Percentiles rank a stretch among this genome's conserved stretches.
These are phyloP conservation scores for Lumnitzera littorea DNA, from an alignment of 345 rosid species.

Conservation along the genomic window DNA sequence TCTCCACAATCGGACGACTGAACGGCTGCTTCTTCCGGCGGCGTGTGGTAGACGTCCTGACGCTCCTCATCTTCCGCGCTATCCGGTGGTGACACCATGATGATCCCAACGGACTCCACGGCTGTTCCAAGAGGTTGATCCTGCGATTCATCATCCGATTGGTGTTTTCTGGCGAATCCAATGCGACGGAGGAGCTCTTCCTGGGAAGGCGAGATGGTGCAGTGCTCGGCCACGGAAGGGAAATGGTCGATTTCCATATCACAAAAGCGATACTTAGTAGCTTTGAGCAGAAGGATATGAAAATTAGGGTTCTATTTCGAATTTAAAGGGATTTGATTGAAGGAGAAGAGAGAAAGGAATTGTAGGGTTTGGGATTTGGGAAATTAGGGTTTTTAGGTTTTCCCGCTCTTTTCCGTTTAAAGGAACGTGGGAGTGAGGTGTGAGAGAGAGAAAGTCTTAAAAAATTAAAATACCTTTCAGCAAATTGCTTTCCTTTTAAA, in stretches of 20 bases:
- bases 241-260: conserved; percentile 2
- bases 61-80: conserved; percentile 3
- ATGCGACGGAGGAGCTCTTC: conserved; percentile 13
- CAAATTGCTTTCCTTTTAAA: no score
- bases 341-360: not conserved
- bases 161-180: conserved; percentile 8
- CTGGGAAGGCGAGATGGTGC: conserved; percentile 18
- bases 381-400: no score
- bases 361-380: not conserved
- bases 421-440: no score
- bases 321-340: not conserved
- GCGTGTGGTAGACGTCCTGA: conserved; percentile 18
- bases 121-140: conserved; percentile 8
- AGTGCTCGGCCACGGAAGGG: conserved; percentile 11
- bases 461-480: no score
- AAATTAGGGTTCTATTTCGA: not conserved
- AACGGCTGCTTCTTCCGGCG: conserved; percentile 12
- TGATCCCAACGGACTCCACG: conserved; percentile 23
- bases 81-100: conserved; percentile 29
- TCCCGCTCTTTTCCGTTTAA: no score
- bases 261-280: not conserved
- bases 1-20: conserved; percentile 8
- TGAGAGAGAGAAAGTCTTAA: no score
- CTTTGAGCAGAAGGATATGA: not conserved
- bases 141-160: conserved; percentile 4